Conservation (phyloP, 306 rosid genomes). For the Lotus japonicus region DNA sequence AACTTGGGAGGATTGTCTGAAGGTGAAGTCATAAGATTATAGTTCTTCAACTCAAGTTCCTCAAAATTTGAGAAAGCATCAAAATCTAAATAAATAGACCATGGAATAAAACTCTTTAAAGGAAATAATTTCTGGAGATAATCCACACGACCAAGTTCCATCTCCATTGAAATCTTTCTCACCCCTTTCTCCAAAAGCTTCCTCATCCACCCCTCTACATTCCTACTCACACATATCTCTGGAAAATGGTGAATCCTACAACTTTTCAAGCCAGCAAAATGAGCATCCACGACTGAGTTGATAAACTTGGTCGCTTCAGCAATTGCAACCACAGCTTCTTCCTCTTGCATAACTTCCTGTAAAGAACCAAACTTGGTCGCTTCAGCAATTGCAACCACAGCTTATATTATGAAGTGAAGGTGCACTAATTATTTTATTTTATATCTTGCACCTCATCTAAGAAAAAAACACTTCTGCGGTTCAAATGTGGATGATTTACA, state of each 20-base stretch:
- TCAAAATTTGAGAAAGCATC: background rate
- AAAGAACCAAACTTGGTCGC: too few relatives aligned
- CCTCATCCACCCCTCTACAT: background rate
- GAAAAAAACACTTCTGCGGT: too few relatives aligned
- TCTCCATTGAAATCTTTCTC: background rate
- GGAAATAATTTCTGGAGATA: background rate
- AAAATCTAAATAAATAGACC: background rate
- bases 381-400: too few relatives aligned
- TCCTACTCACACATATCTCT: background rate
- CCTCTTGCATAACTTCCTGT: too few relatives aligned
- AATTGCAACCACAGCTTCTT: background rate
- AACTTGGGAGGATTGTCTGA: background rate
- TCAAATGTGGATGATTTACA: too few relatives aligned
- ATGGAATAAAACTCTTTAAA: background rate
- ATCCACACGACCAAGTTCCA: background rate
- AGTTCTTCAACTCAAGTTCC: background rate
- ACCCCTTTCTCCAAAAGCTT: too few relatives aligned
- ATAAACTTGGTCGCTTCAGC: background rate
- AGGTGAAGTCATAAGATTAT: background rate
- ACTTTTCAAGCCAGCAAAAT: background rate
- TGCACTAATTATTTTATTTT: too few relatives aligned
- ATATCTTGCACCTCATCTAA: too few relatives aligned
- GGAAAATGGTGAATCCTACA: too few relatives aligned
- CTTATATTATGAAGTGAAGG: too few relatives aligned
- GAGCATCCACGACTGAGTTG: background rate